Conservation (phyloP, 805 yeast species). For the Metschnikowia arizonensis region DNA sequence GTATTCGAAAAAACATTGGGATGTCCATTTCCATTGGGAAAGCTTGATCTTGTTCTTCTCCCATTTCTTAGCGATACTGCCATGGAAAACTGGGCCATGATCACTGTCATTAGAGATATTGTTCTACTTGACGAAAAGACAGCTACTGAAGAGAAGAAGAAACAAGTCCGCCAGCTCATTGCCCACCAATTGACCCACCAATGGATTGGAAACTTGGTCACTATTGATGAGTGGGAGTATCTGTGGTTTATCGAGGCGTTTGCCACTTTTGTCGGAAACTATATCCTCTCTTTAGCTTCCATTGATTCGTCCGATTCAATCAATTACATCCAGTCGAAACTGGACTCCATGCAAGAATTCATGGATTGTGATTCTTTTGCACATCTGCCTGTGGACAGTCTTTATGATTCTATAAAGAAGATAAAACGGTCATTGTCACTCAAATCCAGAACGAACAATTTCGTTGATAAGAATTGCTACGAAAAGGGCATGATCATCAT, state of each 20-base stretch:
- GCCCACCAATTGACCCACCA: constrained; percentile 77
- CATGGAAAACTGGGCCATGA: constrained; percentile 75
- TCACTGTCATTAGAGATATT: constrained; percentile 55
- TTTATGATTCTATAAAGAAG: constrained; percentile 29
- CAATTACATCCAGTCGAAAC: constrained; percentile 14
- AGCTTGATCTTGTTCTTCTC: constrained; percentile 62
- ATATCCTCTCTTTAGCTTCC: constrained; percentile 27
- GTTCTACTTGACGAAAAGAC: constrained; percentile 23
- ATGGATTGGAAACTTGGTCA: constrained; percentile 68
- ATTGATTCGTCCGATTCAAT: constrained; percentile 13
- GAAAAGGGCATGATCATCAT: constrained; percentile 57
- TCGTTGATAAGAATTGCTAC: constrained; percentile 50
- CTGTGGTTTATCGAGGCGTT: constrained; percentile 76
- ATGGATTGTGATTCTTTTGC: constrained; percentile 35
- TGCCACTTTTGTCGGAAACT: constrained; percentile 69
- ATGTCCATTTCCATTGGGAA: constrained; percentile 51
- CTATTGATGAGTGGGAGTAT: constrained; percentile 64
- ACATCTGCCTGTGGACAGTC: constrained; percentile 29
- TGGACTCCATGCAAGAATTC: constrained; percentile 23
- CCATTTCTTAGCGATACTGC: constrained; percentile 76
- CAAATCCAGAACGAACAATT: constrained; percentile 34
- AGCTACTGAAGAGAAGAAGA: constrained; percentile 23
- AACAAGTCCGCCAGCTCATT: constrained; percentile 49
- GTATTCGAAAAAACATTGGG: constrained; percentile 43
- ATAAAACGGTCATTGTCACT: constrained; percentile 23